Base-by-base conservation (phyloP, 2,329 filamentous ascomycete genomes). In the Colletotrichum eremochloae region DNA sequence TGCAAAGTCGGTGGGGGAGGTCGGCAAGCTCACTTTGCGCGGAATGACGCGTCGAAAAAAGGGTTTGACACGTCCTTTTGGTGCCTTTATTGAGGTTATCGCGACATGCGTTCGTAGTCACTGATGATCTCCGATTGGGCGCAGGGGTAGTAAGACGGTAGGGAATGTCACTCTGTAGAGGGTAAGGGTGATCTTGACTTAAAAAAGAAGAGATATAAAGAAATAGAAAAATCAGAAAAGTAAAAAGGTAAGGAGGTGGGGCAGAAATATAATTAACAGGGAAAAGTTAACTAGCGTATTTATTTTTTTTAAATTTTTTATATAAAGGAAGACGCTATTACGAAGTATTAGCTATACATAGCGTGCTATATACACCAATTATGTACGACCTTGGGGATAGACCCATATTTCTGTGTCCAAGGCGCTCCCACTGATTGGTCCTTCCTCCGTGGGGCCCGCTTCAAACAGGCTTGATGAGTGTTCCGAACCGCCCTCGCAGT, bases 21-120 rank as follows among this genome's bases (percentile, higher is more conserved):
- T 11, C 15, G 6, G 24, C 3, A 5, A 2, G 7, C 18, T 38
- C 7, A 58, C 36, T 7, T 15, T 48, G 12, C 68, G 58, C 57
- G 44, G 12, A 6, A 50, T 53, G 64, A 63, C 68, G 68, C 68
- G 68, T 58, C 20, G 33, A 9, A 11, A 7, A 11, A 38, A 1
- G 7, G 42, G 42, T 5, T 68, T 15, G 38, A 68, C 68, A 31
- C 68, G 68, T 33, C 40, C 1, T 4, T 46, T 46, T 40, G 11
- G 29, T 63, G 5, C 3, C 14, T 24, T 38, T 48, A 24, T 50
- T 38, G 14, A 40, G 14, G 44, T n/a, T 31, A 14, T 60, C 40
- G n/a, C 24, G 14, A 40, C 56, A 31, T 40, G 11, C 5, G 18
- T 52, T 29, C 24, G 57, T 14, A 18, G 56, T 33, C 29, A 50